Base-by-base conservation (phyloP, 2,329 filamentous ascomycete genomes). In the Dryadomyces quercus-mongolicae region DNA sequence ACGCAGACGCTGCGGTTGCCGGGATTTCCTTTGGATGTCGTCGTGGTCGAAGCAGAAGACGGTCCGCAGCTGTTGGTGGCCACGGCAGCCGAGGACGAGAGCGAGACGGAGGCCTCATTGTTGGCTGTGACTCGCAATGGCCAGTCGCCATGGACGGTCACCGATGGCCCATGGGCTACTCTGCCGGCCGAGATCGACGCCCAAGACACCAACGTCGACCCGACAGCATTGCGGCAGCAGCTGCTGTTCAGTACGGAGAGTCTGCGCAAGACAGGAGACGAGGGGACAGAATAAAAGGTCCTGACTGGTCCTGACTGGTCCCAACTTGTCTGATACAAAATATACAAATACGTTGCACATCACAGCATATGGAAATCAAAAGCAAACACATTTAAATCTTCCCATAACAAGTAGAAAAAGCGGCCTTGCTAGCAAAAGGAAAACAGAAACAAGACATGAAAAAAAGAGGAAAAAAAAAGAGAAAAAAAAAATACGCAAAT, bases 11-110 rank as follows among this genome's bases (percentile, higher is more conserved):
- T 88, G 53, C 66, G 71, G 43, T 66, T 88, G 5, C 71, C 74
- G 2, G 85, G 85, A 15, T 53, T 60, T 13, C 77, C 82, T 1
- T 75, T 92, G 5, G 78, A 82, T 62, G 62, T 76, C 12, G 62
- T 67, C n/a, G 54, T 67, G 12, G 49, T 54, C 10, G 49, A 54
- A 18, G 57, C 61, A 43, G 64, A 65, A 42, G 54, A 58, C 10
- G 56, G 61, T 4, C 56, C 31, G 18, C 21, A 53, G 18, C 46
- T 56, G 18, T 31, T 52, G 9, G 54, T 47, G 18, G 55, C 54
- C 5, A 38, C 49, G 8, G 22, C 57, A 18, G 43, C 50, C 18
- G 15, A n/a, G n/a, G 49, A 47, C 12, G 43, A 34, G n/a, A 12
- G 9, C 15, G 18, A 1, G 12, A 12, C 36, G 13, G n/a, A 22